Evolutionary conservation across 1,284 basidiomycete genomes (phyloP), one percentile per base, ranked within the genome.

Genomic region (Heimioporus retisporus): DNA sequence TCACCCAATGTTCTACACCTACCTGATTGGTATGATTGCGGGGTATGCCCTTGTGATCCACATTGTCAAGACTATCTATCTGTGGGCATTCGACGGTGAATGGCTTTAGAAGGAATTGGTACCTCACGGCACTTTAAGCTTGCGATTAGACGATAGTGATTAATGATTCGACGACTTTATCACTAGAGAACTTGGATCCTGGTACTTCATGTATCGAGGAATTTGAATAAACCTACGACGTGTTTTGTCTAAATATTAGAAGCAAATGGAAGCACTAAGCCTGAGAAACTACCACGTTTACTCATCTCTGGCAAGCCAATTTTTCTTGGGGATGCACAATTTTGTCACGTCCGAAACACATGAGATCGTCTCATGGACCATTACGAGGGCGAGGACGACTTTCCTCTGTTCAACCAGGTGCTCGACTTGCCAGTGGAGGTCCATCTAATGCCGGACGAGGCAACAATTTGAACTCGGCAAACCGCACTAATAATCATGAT

Each of bases 21-120:
- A 80, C 58, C 56, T 77, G 56, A 14, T 78, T 46, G 71, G 18
- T 40, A 72, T 66, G 55, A 21, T 77, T 46, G 43, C 23, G 8
- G 69, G 68, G n/a, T 77, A 77, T 55, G 77, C 78, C 11, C 6
- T 69, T 40, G 67, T 68, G 48, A 16, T 77, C 42, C 78, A 77
- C 55, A 14, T 78, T 19, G 75, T 63, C 57, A 77, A 77, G 70
- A 68, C 35, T 0, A 23, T 77, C 19, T 77, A 77, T 58, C 59
- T 80, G 46, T 51, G 69, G 69, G 72, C 10, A 14, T 77, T 80
- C 64, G 75, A 71, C 4, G 73, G 73, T 28, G 75, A 77, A 61
- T 77, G 75, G 75, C 76, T 77, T 56, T 77, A 55, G 66, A 43
- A 50, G 6, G 46, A 40, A 50, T 19, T 51, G 4, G 31, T 44